phyloP scores from a whole-genome alignment of 768 basidiomycete species.

The Suillus spraguei region DNA sequence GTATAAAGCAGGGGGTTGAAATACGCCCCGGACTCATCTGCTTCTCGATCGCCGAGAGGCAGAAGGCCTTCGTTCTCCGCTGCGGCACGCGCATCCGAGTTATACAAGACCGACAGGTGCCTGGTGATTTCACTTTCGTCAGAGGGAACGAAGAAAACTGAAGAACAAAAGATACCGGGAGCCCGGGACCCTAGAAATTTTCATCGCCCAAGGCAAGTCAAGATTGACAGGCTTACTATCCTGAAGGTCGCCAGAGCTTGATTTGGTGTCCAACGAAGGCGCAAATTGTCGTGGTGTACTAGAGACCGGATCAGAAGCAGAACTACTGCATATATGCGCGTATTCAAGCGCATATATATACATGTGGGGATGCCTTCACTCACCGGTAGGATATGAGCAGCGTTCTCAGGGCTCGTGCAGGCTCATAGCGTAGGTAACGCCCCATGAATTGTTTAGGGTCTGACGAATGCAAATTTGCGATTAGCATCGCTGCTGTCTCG shows the following conservation, averaged over 20 bases:
- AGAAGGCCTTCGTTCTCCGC: constrained; percentile 7
- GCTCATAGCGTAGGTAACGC: constrained; percentile 73
- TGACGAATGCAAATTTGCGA: constrained; percentile 57
- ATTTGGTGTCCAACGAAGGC: background rate
- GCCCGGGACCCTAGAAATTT: constrained; percentile 53
- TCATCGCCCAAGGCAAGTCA: constrained; percentile 62
- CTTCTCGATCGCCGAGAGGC: constrained; percentile 36
- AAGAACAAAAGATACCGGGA: constrained; percentile 45
- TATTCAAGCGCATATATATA: background rate
- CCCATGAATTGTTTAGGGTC: constrained; percentile 70
- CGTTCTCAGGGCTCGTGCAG: constrained; percentile 74
- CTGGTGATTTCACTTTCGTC: constrained; percentile 26
- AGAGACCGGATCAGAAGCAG: background rate
- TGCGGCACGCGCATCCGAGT: constrained; percentile 50
- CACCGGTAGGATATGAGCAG: constrained; percentile 78
- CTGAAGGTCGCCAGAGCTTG: constrained; percentile 12
- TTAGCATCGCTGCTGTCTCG: constrained; percentile 55
- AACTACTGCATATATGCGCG: constrained; percentile 17
- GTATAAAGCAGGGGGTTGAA: constrained; percentile 63
- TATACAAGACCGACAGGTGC: constrained; percentile 51
- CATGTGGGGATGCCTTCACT: constrained; percentile 14
- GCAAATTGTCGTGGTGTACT: constrained; percentile 4
- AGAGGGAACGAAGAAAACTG: constrained; percentile 19
- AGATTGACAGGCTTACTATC: constrained; percentile 40
- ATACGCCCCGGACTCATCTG: constrained; percentile 38